A percentile compares a stretch with the other conserved stretches of the same genome.
phyloP scores from a whole-genome alignment of 148 eudicot genomes.

The Persicaria maculosa region DNA sequence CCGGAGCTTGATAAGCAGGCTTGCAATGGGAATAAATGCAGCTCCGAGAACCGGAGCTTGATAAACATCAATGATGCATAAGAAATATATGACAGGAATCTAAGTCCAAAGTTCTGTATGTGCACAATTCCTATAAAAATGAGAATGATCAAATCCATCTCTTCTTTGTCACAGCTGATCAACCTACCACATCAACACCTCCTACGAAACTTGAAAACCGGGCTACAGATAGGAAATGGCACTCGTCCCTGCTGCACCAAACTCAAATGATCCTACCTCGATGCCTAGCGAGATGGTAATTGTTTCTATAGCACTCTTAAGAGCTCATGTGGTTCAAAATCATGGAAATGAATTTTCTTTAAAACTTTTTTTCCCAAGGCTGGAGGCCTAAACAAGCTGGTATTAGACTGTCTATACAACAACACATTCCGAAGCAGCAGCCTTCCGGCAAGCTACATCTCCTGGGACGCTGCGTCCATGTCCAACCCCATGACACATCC shows the following conservation, averaged over 20 bases:
- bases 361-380: slow-evolving; percentile 24
- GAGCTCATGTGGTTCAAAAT: too few relatives aligned
- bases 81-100: too few relatives aligned
- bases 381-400: slow-evolving; percentile 79
- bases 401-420: slow-evolving; percentile 79
- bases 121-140: too few relatives aligned
- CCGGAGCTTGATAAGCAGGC: too few relatives aligned
- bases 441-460: slow-evolving; percentile 67
- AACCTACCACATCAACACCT: slow-evolving; percentile 34
- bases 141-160: not conserved
- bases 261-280: slow-evolving; percentile 53
- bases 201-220: slow-evolving; percentile 46
- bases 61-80: too few relatives aligned
- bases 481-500: slow-evolving; percentile 46
- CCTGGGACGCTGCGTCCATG: slow-evolving; percentile 63
- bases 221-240: slow-evolving; percentile 90
- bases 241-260: slow-evolving; percentile 74
- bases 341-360: not conserved
- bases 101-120: too few relatives aligned
- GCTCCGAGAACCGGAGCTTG: too few relatives aligned
- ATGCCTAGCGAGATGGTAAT: slow-evolving; percentile 67
- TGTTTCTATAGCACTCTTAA: not conserved
- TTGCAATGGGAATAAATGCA: too few relatives aligned
- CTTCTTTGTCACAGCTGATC: slow-evolving; percentile 31
- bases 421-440: slow-evolving; percentile 81